Evolutionary conservation across 352 stramenopile genomes (phyloP).

Genomic region (Globisporangium camurandrum): DNA sequence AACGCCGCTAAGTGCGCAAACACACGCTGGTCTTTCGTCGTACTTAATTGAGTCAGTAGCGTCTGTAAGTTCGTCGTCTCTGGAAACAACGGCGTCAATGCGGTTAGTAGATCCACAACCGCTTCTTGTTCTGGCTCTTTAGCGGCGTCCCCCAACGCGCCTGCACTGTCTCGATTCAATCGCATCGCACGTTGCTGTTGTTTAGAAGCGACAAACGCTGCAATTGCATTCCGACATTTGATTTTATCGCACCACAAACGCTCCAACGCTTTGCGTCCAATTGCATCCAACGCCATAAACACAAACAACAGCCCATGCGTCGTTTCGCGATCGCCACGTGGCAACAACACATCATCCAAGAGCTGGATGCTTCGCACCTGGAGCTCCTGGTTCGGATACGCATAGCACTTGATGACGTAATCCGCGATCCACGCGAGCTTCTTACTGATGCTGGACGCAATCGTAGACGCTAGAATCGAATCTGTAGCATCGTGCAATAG

Average conservation of each 20-base stretch:
- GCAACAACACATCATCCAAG: slow-evolving; percentile 78
- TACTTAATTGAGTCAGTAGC: slow-evolving; percentile 51
- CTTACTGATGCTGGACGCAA: slow-evolving; percentile 24
- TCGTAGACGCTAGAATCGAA: too few relatives aligned
- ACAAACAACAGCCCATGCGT: slow-evolving; percentile 70
- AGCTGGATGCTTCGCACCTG: slow-evolving; percentile 77
- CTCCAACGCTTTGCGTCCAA: slow-evolving; percentile 61
- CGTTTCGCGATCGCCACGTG: slow-evolving; percentile 49
- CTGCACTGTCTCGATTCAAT: background rate
- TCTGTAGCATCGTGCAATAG: background rate
- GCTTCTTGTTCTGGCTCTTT: slow-evolving; percentile 13
- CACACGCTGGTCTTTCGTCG: slow-evolving; percentile 72
- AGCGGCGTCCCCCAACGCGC: background rate
- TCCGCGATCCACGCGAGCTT: slow-evolving; percentile 81
- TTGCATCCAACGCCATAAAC: slow-evolving; percentile 53
- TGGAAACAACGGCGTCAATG: slow-evolving; percentile 41
- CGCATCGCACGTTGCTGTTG: slow-evolving; percentile 24
- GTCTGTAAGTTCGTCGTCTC: slow-evolving; percentile 48
- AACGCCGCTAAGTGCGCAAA: slow-evolving; percentile 65
- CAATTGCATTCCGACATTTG: slow-evolving; percentile 30
- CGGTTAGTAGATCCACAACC: slow-evolving; percentile 26
- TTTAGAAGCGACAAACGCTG: slow-evolving; percentile 41
- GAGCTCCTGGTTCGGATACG: slow-evolving; percentile 78
- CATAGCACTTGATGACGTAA: slow-evolving; percentile 82
- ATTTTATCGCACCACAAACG: slow-evolving; percentile 57